Evolutionary conservation across 345 rosid species (phyloP).

Genomic region (Raphanus raphanistrum): DNA sequence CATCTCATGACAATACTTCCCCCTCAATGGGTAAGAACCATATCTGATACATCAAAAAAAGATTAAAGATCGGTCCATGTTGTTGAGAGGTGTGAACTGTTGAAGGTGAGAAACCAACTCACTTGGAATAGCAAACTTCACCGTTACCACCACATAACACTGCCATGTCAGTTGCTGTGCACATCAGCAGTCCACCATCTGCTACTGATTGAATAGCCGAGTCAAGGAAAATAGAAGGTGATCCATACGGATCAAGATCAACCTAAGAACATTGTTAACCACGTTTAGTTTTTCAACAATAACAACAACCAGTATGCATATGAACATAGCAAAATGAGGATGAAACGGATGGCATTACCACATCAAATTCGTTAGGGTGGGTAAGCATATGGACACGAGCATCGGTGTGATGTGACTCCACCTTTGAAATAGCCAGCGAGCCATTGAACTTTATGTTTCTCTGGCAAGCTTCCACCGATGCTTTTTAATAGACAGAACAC

Average conservation of each 20-base stretch:
- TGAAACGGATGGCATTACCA: conserved; percentile 47
- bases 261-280: conserved; percentile 51
- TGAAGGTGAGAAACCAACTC: no score
- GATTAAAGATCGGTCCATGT: conserved; percentile 12
- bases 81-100: not conserved
- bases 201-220: conserved; percentile 86
- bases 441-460: conserved; percentile 94
- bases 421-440: conserved; percentile 74
- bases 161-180: conserved; percentile 98
- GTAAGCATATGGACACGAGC: conserved; percentile 95
- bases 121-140: conserved; percentile 99
- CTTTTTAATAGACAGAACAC: conserved; percentile 38
- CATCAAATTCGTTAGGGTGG: conserved; percentile 91
- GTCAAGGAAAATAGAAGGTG: conserved; percentile 96
- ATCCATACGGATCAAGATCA: conserved; percentile 99
- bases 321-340: not conserved
- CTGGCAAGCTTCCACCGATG: conserved; percentile 85
- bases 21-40: conserved; percentile 89
- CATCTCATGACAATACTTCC: conserved; percentile 98
- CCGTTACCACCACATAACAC: conserved; percentile 97
- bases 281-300: not conserved
- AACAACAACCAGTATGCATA: not conserved
- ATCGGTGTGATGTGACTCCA: conserved; percentile 94
- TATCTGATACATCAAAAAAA: conserved; percentile 52
- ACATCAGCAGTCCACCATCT: conserved; percentile 96